These are phyloP conservation scores for Paxillus ammoniavirescens DNA, from an alignment of 768 basidiomycete genomes.

Conservation along the genomic window DNA sequence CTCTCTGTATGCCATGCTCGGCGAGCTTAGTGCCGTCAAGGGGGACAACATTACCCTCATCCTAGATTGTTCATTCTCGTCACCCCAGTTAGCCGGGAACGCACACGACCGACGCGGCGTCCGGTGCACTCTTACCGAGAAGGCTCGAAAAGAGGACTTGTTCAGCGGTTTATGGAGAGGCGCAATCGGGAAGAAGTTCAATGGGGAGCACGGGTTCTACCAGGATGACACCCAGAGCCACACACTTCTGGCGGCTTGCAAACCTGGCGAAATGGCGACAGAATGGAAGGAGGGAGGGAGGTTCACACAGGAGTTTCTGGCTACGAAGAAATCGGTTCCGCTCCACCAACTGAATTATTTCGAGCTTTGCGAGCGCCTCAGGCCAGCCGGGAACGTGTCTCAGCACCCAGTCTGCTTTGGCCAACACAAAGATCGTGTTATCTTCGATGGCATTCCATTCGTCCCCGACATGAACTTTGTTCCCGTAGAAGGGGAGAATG, in stretches of 20 bases:
- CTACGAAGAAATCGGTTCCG: slow-evolving; percentile 42
- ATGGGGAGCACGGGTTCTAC: slow-evolving; percentile 44
- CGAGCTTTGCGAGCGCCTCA: slow-evolving; percentile 46
- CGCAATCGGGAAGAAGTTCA: slow-evolving; percentile 37
- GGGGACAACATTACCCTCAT: slow-evolving; percentile 71
- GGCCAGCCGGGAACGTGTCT: slow-evolving; percentile 29
- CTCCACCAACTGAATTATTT: slow-evolving; percentile 54
- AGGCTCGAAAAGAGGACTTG: slow-evolving; percentile 53
- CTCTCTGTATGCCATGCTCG: slow-evolving; percentile 60
- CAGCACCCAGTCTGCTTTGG: slow-evolving; percentile 56
- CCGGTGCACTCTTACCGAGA: slow-evolving; percentile 62
- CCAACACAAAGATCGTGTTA: slow-evolving; percentile 41
- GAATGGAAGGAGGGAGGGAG: slow-evolving; percentile 64
- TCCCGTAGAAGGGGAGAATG: slow-evolving; percentile 39
- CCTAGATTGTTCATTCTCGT: slow-evolving; percentile 63
- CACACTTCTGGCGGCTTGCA: slow-evolving; percentile 57
- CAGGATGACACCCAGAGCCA: slow-evolving; percentile 42
- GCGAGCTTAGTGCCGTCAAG: slow-evolving; percentile 52
- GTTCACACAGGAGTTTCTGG: slow-evolving; percentile 57
- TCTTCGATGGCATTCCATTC: slow-evolving; percentile 61
- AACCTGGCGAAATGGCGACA: slow-evolving; percentile 50
- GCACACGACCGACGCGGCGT: slow-evolving; percentile 45
- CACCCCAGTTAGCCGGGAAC: slow-evolving; percentile 36
- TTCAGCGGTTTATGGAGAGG: slow-evolving; percentile 54
- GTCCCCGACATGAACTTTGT: slow-evolving; percentile 46